Base-by-base conservation (phyloP, 2,329 filamentous ascomycete species). In the Trichophyton schoenleinii region DNA sequence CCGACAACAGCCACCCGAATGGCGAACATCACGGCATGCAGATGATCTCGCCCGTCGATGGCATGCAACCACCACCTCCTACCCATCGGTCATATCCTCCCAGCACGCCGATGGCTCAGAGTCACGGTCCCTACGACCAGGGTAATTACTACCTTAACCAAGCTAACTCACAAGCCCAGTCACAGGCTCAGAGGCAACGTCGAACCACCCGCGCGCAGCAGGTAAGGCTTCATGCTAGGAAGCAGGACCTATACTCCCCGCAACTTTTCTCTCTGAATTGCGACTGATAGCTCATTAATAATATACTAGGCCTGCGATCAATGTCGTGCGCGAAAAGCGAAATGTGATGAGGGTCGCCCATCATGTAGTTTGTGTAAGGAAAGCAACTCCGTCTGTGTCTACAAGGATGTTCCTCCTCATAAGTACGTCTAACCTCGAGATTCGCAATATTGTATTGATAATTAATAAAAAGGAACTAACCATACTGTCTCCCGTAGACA, bases 321-420 rank as follows among this genome's bases (percentile, higher is more conserved):
- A 72, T 96, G 91, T 74, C 85, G 91, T 62, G 83, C 88, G 63
- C 81, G 92, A 44, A 96, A 95, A 74, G 90, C 90, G 13, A 95
- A 95, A 74, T 96, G 91, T 71, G 90, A 95, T 68, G 91, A 96
- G 77, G 85, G 86, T 9, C 85, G 87, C 66, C 91, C 88, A 1
- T 87, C 88, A 68, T 92, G 90, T 70, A 89, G 87, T 44, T 84
- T 85, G 68, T 99, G 94, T 72, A 87, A 87, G 68, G 91, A 97
- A 67, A 95, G 95, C 71, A 86, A 83, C 66, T 81, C 90, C 36
- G 81, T 85, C 60, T 99, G 89, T 77, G 86, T 89, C 73, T 97
- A 96, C 73, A 86, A 91, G 66, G 91, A 96, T 70, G 87, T 94
- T 4, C 88, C 90, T 22, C 90, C 90, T 15, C 94, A 95, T 70